Percentiles rank a stretch among this genome's conserved stretches.
Evolutionary conservation across 1,284 basidiomycete species (phyloP).

Genomic region (Chondrostereum purpureum): DNA sequence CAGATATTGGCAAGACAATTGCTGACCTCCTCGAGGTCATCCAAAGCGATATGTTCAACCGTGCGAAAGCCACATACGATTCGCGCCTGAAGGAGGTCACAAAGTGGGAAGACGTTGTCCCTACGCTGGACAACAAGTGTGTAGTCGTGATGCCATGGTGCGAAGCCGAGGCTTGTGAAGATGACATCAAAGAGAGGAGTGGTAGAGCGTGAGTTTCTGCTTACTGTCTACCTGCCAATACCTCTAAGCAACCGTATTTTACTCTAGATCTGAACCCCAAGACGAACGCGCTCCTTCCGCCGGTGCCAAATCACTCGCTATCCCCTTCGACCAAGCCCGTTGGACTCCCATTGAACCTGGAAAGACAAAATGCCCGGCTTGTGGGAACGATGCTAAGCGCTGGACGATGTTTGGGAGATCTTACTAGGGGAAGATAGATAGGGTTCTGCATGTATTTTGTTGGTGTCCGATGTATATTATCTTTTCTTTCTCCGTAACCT

Average conservation of each 20-base stretch:
- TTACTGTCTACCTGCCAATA: conserved; percentile 11
- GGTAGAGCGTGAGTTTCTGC: conserved; percentile 66
- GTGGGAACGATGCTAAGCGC: conserved; percentile 80
- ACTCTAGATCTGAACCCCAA: conserved; percentile 67
- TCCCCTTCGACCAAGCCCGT: conserved; percentile 89
- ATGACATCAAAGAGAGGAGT: conserved; percentile 95
- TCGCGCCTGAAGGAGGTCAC: conserved; percentile 70
- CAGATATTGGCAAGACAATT: conserved; percentile 54
- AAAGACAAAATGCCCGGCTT: conserved; percentile 81
- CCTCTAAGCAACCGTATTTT: too few species aligned
- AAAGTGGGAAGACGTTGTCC: conserved; percentile 89
- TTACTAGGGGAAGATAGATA: too few species aligned
- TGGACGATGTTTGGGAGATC: conserved; percentile 91
- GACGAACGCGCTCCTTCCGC: conserved; percentile 97
- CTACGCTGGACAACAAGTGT: conserved; percentile 85
- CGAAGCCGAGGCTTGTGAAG: conserved; percentile 90
- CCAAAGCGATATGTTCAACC: conserved; percentile 83
- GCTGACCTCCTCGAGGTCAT: conserved; percentile 76
- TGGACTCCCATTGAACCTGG: conserved; percentile 74
- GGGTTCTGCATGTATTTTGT: too few species aligned
- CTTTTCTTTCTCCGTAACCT: too few species aligned
- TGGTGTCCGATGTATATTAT: too few species aligned
- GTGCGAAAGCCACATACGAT: conserved; percentile 74
- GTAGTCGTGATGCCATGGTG: conserved; percentile 96
- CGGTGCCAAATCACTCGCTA: conserved; percentile 95